Percentiles rank a stretch among this genome's conserved stretches.
Conservation (phyloP, 768 basidiomycete genomes). For the Tulasnella sp. region DNA sequence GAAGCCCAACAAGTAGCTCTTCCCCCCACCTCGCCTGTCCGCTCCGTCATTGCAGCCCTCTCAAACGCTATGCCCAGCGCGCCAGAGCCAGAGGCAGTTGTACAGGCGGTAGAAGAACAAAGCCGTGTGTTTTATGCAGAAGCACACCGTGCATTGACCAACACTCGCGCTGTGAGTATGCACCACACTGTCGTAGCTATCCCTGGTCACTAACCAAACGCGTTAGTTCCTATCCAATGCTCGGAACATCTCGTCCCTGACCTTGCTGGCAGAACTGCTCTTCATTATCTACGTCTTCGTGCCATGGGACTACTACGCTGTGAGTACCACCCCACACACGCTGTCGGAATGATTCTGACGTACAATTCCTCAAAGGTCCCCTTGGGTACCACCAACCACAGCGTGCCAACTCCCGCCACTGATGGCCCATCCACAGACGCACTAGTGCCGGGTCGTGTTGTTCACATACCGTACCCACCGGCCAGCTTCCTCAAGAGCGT, state of each 20-base stretch:
- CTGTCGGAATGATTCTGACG: neutral
- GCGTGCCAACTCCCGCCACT: conserved; percentile 3
- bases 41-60: conserved; percentile 23
- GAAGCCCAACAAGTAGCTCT: neutral
- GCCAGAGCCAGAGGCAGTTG: conserved; percentile 16
- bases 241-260: conserved; percentile 45
- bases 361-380: neutral
- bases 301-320: conserved; percentile 34
- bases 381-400: neutral
- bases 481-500: conserved; percentile 33
- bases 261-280: conserved; percentile 41
- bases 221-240: conserved; percentile 51
- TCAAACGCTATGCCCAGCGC: conserved; percentile 16
- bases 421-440: neutral
- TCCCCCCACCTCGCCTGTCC: conserved; percentile 24
- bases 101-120: conserved; percentile 15
- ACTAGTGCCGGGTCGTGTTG: conserved; percentile 8
- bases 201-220: neutral
- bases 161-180: conserved; percentile 8
- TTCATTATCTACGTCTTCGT: conserved; percentile 41
- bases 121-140: neutral
- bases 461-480: conserved; percentile 39
- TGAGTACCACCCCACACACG: conserved; percentile 2
- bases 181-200: neutral
- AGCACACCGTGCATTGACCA: neutral